A percentile compares a stretch with the other conserved stretches of the same genome.
phyloP scores from a whole-genome alignment of 208 protist species.

The Herpetomonas samuelpessoai region DNA sequence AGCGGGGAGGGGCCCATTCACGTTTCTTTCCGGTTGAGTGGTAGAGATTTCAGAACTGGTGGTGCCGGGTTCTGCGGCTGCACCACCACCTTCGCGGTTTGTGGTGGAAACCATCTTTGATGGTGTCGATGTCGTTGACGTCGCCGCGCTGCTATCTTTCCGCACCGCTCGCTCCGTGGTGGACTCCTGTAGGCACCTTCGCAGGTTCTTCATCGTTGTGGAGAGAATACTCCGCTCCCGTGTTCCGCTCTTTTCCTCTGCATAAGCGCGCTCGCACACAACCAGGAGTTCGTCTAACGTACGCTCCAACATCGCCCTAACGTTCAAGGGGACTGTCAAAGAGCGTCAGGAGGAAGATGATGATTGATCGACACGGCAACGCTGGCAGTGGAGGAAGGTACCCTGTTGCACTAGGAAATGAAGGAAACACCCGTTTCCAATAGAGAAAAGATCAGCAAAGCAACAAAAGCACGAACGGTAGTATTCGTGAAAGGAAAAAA shows the following conservation, averaged over 20 bases:
- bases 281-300: constrained; percentile 35
- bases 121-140: not conserved
- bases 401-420: not conserved
- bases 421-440: not conserved
- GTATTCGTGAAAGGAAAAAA: constrained; percentile 8
- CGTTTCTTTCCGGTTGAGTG: no score
- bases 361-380: no score
- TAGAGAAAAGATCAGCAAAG: not conserved
- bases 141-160: not conserved
- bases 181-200: constrained; percentile 19
- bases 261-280: constrained; percentile 30
- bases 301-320: no score
- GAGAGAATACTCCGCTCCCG: constrained; percentile 36
- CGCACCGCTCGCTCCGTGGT: no score
- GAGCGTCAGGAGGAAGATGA: no score
- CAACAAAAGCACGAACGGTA: not conserved
- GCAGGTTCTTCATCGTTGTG: constrained; percentile 22
- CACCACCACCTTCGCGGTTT: not conserved
- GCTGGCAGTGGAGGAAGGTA: no score
- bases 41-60: no score
- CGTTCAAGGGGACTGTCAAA: no score
- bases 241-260: constrained; percentile 48
- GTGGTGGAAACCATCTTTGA: no score
- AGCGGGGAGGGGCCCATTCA: no score
- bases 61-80: not conserved